phyloP scores from a whole-genome alignment of 805 yeast species.

The Candida nemodendra region DNA sequence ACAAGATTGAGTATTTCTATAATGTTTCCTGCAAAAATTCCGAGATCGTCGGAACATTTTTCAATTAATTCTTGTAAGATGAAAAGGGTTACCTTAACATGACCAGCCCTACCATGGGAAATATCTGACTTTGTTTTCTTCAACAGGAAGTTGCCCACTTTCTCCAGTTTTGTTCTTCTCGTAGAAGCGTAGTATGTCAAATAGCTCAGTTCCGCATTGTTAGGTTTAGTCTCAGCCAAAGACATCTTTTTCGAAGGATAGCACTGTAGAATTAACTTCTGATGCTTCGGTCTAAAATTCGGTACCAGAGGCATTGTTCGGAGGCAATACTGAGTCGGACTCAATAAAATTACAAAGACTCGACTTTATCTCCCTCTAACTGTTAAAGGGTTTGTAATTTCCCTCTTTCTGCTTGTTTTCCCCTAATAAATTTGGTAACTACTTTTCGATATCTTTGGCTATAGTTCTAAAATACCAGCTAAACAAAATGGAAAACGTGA shows the following conservation, averaged over 20 bases:
- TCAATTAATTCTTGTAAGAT: conserved; percentile 68
- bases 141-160: conserved; percentile 70
- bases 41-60: conserved; percentile 79
- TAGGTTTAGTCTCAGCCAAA: conserved; percentile 78
- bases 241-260: conserved; percentile 76
- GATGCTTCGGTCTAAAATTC: conserved; percentile 67
- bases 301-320: conserved; percentile 22
- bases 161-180: conserved; percentile 82
- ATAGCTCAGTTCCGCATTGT: conserved; percentile 86
- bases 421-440: no score
- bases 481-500: no score
- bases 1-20: conserved; percentile 56
- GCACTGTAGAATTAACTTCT: conserved; percentile 84
- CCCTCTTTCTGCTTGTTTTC: no score
- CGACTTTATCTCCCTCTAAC: no score
- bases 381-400: no score
- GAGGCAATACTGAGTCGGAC: no score
- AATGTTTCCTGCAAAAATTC: conserved; percentile 72
- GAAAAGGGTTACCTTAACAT: conserved; percentile 76
- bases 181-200: conserved; percentile 88
- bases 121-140: conserved; percentile 62
- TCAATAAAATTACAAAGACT: no score
- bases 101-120: conserved; percentile 65
- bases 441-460: no score
- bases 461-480: no score